Percentiles rank a stretch among this genome's conserved stretches.
These are phyloP conservation scores for Russula sp. DNA, from an alignment of 768 basidiomycete species.

Conservation along the genomic window DNA sequence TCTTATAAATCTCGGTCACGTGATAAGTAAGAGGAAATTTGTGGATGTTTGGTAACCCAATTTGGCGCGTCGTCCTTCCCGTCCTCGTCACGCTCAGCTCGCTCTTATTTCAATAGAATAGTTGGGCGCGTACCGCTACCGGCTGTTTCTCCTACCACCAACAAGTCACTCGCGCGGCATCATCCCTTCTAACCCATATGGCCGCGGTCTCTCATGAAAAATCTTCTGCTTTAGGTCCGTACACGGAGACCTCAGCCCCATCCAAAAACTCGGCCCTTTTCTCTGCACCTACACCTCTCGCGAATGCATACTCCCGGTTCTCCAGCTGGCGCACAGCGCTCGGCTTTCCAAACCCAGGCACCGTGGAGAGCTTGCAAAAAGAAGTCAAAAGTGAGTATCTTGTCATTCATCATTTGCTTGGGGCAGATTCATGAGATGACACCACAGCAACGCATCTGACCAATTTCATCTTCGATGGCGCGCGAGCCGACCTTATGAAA, in stretches of 20 bases:
- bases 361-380: slow-evolving; percentile 86
- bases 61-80: slow-evolving; percentile 12
- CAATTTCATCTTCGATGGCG: slow-evolving; percentile 97
- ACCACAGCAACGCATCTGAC: slow-evolving; percentile 77
- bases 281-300: slow-evolving; percentile 43
- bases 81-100: background rate
- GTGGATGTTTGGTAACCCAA: slow-evolving; percentile 15
- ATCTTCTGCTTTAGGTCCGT: background rate
- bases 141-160: slow-evolving; percentile 1
- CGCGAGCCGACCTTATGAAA: slow-evolving; percentile 92
- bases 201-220: slow-evolving; percentile 17
- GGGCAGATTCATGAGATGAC: background rate
- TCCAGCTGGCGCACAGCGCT: slow-evolving; percentile 76
- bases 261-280: slow-evolving; percentile 12
- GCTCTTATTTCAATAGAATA: background rate
- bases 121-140: background rate
- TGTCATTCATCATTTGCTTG: slow-evolving; percentile 5
- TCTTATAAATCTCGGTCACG: background rate
- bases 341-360: slow-evolving; percentile 86
- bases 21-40: background rate
- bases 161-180: slow-evolving; percentile 7
- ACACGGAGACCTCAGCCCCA: slow-evolving; percentile 1
- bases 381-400: slow-evolving; percentile 75
- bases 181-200: slow-evolving; percentile 8
- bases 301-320: slow-evolving; percentile 64